Percentiles rank a stretch among this genome's conserved stretches.
These are phyloP conservation scores for Agarophyton chilense DNA, from an alignment of 23 red algal genomes.

Conservation along the genomic window DNA sequence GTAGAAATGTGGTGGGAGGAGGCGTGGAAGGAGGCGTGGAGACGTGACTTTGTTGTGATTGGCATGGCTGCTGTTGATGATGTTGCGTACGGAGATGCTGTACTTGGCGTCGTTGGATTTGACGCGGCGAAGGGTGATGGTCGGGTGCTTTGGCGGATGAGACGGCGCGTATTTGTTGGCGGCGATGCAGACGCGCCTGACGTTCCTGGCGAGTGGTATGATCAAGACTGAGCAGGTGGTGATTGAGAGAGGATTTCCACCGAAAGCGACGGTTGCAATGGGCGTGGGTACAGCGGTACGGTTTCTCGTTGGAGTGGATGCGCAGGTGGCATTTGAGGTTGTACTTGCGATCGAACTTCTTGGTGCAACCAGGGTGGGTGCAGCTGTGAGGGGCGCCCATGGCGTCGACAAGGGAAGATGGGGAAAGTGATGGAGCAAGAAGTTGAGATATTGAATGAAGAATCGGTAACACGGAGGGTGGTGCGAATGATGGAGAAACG, in stretches of 20 bases:
- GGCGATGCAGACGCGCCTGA: constrained; percentile 10
- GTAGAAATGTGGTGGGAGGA: too few species aligned
- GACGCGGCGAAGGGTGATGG: constrained; percentile 4
- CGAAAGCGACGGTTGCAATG: constrained; percentile 61
- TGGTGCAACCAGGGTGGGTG: constrained; percentile 43
- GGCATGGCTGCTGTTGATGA: too few species aligned
- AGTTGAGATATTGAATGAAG: too few species aligned
- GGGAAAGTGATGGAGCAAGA: too few species aligned
- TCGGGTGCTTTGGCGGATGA: neutral
- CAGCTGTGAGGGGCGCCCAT: constrained; percentile 39
- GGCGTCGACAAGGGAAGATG: too few species aligned
- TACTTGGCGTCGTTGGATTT: neutral
- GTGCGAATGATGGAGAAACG: too few species aligned
- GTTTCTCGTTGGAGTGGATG: constrained; percentile 80
- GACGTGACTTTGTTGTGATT: too few species aligned
- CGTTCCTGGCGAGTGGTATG: constrained; percentile 22
- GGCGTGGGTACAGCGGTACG: constrained; percentile 68
- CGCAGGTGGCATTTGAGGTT: constrained; percentile 77
- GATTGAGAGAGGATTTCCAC: constrained; percentile 71
- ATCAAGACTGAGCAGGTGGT: constrained; percentile 54
- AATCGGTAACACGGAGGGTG: too few species aligned
- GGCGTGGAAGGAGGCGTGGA: too few species aligned
- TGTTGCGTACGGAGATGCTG: too few species aligned
- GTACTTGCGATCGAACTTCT: constrained; percentile 51
- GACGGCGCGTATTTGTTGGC: neutral